These are phyloP conservation scores for Cryptococcus sp. DNA, from an alignment of 1,284 basidiomycete species.

Conservation along the genomic window DNA sequence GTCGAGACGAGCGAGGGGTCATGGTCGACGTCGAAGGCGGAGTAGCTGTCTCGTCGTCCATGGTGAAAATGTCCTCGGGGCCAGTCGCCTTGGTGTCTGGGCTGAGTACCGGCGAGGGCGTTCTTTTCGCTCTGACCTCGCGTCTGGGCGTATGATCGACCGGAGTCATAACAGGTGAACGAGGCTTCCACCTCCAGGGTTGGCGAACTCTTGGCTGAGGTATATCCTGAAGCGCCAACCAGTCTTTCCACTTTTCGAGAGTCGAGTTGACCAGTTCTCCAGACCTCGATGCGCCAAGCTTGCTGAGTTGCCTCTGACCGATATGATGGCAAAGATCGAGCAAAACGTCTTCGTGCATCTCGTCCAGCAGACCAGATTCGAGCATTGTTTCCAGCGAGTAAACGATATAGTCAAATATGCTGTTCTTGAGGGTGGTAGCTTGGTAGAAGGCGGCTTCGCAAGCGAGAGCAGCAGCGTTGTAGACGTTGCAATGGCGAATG, in stretches of 20 bases:
- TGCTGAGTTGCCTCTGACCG: slow-evolving; percentile 59
- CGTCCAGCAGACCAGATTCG: slow-evolving; percentile 70
- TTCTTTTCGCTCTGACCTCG: slow-evolving; percentile 11
- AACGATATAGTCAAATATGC: slow-evolving; percentile 74
- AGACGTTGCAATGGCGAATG: slow-evolving; percentile 62
- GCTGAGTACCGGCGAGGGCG: slow-evolving; percentile 23
- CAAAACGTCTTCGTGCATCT: slow-evolving; percentile 61
- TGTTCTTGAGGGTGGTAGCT: slow-evolving; percentile 62
- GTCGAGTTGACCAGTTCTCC: slow-evolving; percentile 56
- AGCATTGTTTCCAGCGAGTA: slow-evolving; percentile 84
- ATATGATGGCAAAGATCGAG: slow-evolving; percentile 63
- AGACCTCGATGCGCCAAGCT: slow-evolving; percentile 62
- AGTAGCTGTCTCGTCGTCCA: slow-evolving; percentile 44
- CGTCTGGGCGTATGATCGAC: slow-evolving; percentile 35
- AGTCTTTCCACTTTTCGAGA: slow-evolving; percentile 64
- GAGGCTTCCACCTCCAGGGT: slow-evolving; percentile 44
- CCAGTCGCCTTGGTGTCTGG: slow-evolving; percentile 17
- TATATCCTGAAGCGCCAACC: slow-evolving; percentile 75
- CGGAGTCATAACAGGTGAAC: slow-evolving; percentile 53
- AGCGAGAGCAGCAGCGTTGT: slow-evolving; percentile 77
- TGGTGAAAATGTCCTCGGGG: slow-evolving; percentile 46
- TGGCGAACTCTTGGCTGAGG: slow-evolving; percentile 59
- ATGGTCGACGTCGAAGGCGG: slow-evolving; percentile 9
- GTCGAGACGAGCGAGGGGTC: slow-evolving; percentile 42
- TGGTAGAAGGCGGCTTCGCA: slow-evolving; percentile 76